phyloP scores from a whole-genome alignment of 495 filamentous ascomycete genomes.

The Aspergillus bertholletiae region DNA sequence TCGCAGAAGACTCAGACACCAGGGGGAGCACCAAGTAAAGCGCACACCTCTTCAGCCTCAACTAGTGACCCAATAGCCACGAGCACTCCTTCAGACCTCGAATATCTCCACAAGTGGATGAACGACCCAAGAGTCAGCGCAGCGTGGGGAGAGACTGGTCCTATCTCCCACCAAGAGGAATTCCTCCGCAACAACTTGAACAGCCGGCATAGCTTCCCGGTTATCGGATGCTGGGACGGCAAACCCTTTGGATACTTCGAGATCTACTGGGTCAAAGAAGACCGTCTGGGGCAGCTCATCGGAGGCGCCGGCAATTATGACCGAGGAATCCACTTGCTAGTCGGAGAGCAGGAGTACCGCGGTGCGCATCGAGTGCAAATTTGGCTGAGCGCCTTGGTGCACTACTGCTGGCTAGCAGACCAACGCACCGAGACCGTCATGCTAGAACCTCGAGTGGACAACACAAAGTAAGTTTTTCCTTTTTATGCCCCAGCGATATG shows the following conservation, averaged over 20 bases:
- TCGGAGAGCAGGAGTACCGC: conserved; percentile 91
- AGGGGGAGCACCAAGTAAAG: not conserved
- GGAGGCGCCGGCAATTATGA: conserved; percentile 74
- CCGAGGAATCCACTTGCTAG: conserved; percentile 79
- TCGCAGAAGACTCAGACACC: conserved; percentile 3
- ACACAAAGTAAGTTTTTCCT: conserved; percentile 63
- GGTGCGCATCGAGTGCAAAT: conserved; percentile 67
- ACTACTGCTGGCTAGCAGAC: conserved; percentile 79
- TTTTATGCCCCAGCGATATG: not conserved
- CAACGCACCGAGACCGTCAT: conserved; percentile 75
- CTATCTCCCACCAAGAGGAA: conserved; percentile 57
- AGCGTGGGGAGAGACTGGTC: conserved; percentile 75
- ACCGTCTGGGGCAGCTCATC: conserved; percentile 65
- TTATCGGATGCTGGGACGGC: conserved; percentile 90
- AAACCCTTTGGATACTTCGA: conserved; percentile 98
- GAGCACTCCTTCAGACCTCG: conserved; percentile 54
- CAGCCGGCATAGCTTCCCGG: conserved; percentile 76
- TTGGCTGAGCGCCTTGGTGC: conserved; percentile 84
- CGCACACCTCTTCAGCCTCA: not conserved
- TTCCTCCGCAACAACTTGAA: conserved; percentile 66
- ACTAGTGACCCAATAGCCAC: conserved; percentile 18
- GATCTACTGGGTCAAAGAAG: conserved; percentile 98
- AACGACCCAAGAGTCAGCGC: conserved; percentile 77
- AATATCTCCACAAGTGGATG: conserved; percentile 87
- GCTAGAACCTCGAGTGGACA: conserved; percentile 90